Evolutionary conservation across 1,284 basidiomycete genomes (phyloP).

Genomic region (Pascua sp.): DNA sequence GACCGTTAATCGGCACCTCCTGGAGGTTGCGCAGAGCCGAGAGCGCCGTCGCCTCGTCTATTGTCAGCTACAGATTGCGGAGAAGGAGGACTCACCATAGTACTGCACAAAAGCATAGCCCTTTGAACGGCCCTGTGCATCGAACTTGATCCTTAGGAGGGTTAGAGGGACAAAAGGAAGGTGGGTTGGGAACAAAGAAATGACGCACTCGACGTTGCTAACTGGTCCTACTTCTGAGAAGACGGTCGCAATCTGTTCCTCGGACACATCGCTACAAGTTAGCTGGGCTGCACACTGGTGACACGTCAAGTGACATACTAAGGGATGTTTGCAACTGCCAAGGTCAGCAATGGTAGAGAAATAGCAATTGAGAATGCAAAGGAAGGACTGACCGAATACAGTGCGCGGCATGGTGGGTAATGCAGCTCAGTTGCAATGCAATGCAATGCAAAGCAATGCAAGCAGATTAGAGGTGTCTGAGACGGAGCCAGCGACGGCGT

Average conservation of each 20-base stretch:
- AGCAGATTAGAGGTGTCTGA: no score
- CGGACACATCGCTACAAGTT: slow-evolving; percentile 40
- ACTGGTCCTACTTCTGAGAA: slow-evolving; percentile 54
- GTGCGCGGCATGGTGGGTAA: neutral
- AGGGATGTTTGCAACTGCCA: slow-evolving; percentile 10
- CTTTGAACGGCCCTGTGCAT: slow-evolving; percentile 89
- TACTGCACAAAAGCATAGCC: slow-evolving; percentile 98
- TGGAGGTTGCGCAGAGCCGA: slow-evolving; percentile 84
- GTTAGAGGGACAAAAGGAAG: no score
- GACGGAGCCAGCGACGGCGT: no score
- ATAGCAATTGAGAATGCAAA: neutral
- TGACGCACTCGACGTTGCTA: slow-evolving; percentile 48
- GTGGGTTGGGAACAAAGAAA: neutral
- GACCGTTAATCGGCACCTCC: slow-evolving; percentile 73
- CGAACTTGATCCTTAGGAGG: slow-evolving; percentile 76
- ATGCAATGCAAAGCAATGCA: no score
- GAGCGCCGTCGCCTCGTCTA: slow-evolving; percentile 86
- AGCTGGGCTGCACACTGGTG: neutral
- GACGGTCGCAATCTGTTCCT: slow-evolving; percentile 48
- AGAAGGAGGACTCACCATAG: slow-evolving; percentile 61
- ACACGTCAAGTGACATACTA: neutral
- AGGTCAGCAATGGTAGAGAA: neutral
- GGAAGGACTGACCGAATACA: slow-evolving; percentile 7
- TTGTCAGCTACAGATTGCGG: neutral
- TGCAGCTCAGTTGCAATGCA: no score